A percentile compares a stretch with the other conserved stretches of the same genome.
Evolutionary conservation across 208 protist species (phyloP).

Genomic region (Balamuthia mandrillaris): DNA sequence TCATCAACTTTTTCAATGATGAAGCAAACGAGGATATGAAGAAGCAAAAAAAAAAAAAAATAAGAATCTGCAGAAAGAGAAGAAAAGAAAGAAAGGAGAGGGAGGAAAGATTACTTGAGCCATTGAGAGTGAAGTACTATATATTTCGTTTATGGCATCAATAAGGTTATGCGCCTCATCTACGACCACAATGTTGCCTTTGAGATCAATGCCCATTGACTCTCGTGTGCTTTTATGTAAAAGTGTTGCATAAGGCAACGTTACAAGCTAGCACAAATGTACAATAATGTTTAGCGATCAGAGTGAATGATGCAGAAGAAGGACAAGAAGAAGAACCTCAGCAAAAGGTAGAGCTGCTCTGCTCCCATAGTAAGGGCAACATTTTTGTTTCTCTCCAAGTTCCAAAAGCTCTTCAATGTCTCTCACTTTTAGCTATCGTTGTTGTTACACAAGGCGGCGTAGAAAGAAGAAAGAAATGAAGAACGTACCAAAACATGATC

Average conservation of each 20-base stretch:
- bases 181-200: slow-evolving; percentile 82
- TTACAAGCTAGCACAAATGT: too few relatives aligned
- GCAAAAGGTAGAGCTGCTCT: background rate
- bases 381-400: slow-evolving; percentile 24
- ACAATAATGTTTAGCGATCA: too few relatives aligned
- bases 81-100: too few relatives aligned
- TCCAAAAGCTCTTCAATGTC: slow-evolving; percentile 70
- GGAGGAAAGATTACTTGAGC: slow-evolving; percentile 51
- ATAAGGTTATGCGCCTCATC: slow-evolving; percentile 94
- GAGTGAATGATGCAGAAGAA: background rate
- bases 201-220: slow-evolving; percentile 58
- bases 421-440: background rate
- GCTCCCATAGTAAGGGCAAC: slow-evolving; percentile 63
- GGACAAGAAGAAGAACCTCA: background rate
- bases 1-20: background rate
- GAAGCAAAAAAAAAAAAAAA: too few relatives aligned
- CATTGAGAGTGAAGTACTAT: slow-evolving; percentile 64
- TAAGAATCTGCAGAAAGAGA: too few relatives aligned
- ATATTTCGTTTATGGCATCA: slow-evolving; percentile 82
- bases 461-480: too few relatives aligned
- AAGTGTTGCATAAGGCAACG: slow-evolving; percentile 54
- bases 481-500: slow-evolving; percentile 14
- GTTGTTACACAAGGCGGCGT: background rate
- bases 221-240: slow-evolving; percentile 60
- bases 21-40: too few relatives aligned